These are phyloP conservation scores for Rhinocladiella similis DNA, from an alignment of 2,329 filamentous ascomycete genomes.

Conservation along the genomic window DNA sequence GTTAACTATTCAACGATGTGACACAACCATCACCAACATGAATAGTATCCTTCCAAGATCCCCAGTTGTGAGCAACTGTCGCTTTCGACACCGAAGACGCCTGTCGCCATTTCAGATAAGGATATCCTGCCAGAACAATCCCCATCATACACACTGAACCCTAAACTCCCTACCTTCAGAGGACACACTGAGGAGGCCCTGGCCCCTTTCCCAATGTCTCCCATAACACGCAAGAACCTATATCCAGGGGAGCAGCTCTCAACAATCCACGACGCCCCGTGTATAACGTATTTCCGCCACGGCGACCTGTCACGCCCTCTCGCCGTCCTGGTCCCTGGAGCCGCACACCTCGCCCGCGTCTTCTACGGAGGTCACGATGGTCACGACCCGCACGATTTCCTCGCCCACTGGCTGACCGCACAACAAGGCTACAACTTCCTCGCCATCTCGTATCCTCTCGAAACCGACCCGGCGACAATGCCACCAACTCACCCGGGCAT, in stretches of 20 bases:
- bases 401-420: slow-evolving; percentile 2
- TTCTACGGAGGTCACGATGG: slow-evolving; percentile 3
- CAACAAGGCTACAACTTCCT: slow-evolving; percentile 1
- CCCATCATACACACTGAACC: neutral
- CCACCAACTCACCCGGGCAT: neutral
- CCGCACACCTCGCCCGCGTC: slow-evolving; percentile 6
- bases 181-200: no score
- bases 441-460: slow-evolving; percentile 4
- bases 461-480: neutral
- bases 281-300: slow-evolving; percentile 3
- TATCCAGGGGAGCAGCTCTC: neutral
- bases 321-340: slow-evolving; percentile 2
- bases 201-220: neutral
- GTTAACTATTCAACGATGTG: neutral
- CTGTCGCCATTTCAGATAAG: no score
- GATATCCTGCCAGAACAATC: no score
- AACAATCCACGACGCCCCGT: slow-evolving; percentile 1
- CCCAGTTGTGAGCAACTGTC: neutral
- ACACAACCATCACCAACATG: no score
- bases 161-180: neutral
- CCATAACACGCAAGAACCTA: neutral
- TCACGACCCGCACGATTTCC: neutral
- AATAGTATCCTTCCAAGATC: neutral
- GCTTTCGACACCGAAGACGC: neutral
- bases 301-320: neutral